Percentiles rank a stretch among this genome's conserved stretches.
Conservation (phyloP, 2,329 filamentous ascomycete species). For the Daldinia eschscholtzii region DNA sequence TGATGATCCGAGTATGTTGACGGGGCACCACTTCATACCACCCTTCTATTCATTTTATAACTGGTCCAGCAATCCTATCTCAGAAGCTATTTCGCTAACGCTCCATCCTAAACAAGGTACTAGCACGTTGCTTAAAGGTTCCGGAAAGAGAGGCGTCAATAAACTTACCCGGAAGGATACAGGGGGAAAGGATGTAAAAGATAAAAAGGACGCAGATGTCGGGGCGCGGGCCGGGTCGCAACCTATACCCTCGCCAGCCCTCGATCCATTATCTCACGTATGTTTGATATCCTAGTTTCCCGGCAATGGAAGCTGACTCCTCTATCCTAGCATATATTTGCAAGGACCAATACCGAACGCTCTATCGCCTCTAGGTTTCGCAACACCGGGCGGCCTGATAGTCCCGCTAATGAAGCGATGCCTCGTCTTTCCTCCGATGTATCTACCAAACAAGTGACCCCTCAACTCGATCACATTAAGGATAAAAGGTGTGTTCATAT, state of each 20-base stretch:
- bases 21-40: slow-evolving; percentile 7
- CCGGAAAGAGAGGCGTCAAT: slow-evolving; percentile 45
- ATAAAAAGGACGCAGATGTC: slow-evolving; percentile 43
- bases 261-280: slow-evolving; percentile 78
- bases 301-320: slow-evolving; percentile 16
- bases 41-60: slow-evolving; percentile 9
- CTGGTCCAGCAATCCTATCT: neutral
- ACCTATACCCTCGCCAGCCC: slow-evolving; percentile 56
- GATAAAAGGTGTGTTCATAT: slow-evolving; percentile 73
- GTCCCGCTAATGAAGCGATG: slow-evolving; percentile 58
- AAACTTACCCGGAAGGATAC: slow-evolving; percentile 48
- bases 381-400: slow-evolving; percentile 65
- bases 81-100: slow-evolving; percentile 19
- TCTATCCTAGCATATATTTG: slow-evolving; percentile 60
- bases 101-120: slow-evolving; percentile 40
- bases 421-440: slow-evolving; percentile 59
- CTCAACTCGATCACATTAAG: slow-evolving; percentile 59
- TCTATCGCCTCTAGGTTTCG: slow-evolving; percentile 62
- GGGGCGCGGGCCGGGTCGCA: slow-evolving; percentile 41
- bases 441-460: slow-evolving; percentile 52
- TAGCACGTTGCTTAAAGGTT: slow-evolving; percentile 39
- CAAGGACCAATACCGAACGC: slow-evolving; percentile 53
- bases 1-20: slow-evolving; percentile 38
- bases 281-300: slow-evolving; percentile 46
- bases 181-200: slow-evolving; percentile 46